Base-by-base conservation (phyloP, 148 eudicot species). In the Amaranthus cruentus region DNA sequence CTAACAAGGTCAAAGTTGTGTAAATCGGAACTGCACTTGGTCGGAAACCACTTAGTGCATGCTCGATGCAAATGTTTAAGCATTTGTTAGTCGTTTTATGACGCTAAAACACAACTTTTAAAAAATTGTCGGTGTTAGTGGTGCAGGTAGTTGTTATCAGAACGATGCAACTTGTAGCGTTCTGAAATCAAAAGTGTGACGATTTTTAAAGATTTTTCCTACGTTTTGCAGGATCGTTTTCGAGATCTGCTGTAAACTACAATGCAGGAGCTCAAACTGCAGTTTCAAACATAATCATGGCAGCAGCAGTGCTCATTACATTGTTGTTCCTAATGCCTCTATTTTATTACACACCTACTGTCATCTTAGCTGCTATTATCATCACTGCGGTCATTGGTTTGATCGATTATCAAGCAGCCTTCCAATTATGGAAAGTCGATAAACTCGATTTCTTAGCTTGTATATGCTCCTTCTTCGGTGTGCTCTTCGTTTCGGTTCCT, bases 231-330 rank as follows among this genome's bases (percentile, higher is more conserved):
- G 96, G 99, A 13, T 88, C 97, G 18, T 95, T 95, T 85, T 95
- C 99, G 21, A 77, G 99, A 65, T 95, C 97, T 43, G 99, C 99
- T 57, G 94, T 92, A 72, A 95, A 90, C 82, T 85, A 90, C 81
- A 95, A 92, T 47, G 96, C 97, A 3, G 99, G 97, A 61, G 96
- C 94, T 43, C 66, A 95, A 81, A 85, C 96, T 1, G 92, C 92
- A 6, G 78, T 92, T 53, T 95, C 99, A 43, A 95, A 95, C 84
- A 77, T 95, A 73, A 76, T 92, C 54, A 88, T 95, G 99, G 93
- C 99, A 2, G 46, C 90, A 57, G 76, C 96, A 0, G 99, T 91
- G 78, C 86, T 91, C 49, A 80, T 95, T 69, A 95, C 98, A 2
- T 82, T 95, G 52, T 62, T 95, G 75, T 90, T 95, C 78, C 89